phyloP scores from a whole-genome alignment of 257 asterid species.

The Linaria vulgaris region DNA sequence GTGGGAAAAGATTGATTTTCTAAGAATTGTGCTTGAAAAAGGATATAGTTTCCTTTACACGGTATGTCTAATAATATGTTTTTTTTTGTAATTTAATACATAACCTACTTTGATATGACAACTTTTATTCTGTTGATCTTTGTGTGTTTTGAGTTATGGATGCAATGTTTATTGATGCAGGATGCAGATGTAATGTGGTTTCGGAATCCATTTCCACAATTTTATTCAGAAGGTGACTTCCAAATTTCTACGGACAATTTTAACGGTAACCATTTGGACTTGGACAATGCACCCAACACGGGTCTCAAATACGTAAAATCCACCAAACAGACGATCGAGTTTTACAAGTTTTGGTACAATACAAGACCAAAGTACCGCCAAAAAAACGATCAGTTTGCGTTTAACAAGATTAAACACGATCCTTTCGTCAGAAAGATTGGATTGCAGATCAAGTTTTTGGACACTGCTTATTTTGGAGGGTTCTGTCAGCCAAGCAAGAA shows the following conservation, averaged over 20 bases:
- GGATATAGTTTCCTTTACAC: constrained; percentile 15
- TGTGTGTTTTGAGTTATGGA: neutral
- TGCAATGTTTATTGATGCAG: neutral
- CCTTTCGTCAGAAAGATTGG: neutral
- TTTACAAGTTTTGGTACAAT: constrained; percentile 12
- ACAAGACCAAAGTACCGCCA: neutral
- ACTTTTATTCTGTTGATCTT: neutral
- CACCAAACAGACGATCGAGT: constrained; percentile 4
- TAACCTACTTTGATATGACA: neutral
- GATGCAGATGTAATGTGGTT: constrained; percentile 21
- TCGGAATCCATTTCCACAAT: constrained; percentile 11
- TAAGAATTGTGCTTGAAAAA: constrained; percentile 7
- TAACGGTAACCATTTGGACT: neutral
- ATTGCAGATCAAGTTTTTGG: constrained; percentile 4
- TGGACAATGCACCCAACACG: constrained; percentile 1
- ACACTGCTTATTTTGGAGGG: constrained; percentile 5
- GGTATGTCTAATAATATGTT: neutral
- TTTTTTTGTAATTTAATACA: too few relatives aligned
- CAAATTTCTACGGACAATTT: constrained; percentile 3
- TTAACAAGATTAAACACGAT: constrained; percentile 7
- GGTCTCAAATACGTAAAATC: constrained; percentile 12
- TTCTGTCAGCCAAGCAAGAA: constrained; percentile 15
- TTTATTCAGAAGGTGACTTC: constrained; percentile 16
- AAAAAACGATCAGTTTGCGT: neutral
- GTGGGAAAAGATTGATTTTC: constrained; percentile 10